Base-by-base conservation (phyloP, 2,329 filamentous ascomycete species). In the Fusarium sp. region DNA sequence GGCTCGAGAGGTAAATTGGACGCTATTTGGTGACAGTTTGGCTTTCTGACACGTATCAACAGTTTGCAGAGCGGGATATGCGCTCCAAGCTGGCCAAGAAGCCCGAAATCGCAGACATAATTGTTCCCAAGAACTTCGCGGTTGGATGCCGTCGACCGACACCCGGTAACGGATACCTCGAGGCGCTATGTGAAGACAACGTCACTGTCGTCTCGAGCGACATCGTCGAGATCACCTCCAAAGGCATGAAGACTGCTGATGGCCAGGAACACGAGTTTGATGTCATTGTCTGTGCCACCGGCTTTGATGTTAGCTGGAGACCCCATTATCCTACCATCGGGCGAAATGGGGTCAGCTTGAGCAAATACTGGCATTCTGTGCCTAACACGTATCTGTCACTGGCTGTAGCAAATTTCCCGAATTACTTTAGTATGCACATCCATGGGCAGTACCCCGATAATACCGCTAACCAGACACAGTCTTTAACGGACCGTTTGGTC, bases 401-500 rank as follows among this genome's bases (percentile, higher is more conserved):
- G 34, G 61, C 58, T 0, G 70, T 75, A 7, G 66, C 69, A 36
- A 67, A 76, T 43, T 73, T 77, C 30, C 75, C 73, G 34, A 75
- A 76, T 54, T 71, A 76, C 37, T 41, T 74, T 46, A 70, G 70
- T 70, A 50, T 23, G 18, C 3, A 23, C 18, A 23, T 23, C 2
- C 4, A 3, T 23, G 2, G 18, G 18, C 18, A 23, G 4, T 23
- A 23, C 18, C 18, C 18, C 4, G 18, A 23, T 23, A 23, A 23
- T 23, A 23, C 18, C 18, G 18, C 18, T 23, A 23, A 23, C 18
- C 18, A 23, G 18, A 23, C 18, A 23, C 18, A 57, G 73, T 76
- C 48, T 76, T 76, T 51, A 74, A 74, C 48, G 75, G 75, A 8
- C 74, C 73, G 1, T 73, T 66, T 18, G 74, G 73, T 2, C 74